These are phyloP conservation scores for Solanum piurae DNA, from an alignment of 257 asterid genomes.

Conservation along the genomic window DNA sequence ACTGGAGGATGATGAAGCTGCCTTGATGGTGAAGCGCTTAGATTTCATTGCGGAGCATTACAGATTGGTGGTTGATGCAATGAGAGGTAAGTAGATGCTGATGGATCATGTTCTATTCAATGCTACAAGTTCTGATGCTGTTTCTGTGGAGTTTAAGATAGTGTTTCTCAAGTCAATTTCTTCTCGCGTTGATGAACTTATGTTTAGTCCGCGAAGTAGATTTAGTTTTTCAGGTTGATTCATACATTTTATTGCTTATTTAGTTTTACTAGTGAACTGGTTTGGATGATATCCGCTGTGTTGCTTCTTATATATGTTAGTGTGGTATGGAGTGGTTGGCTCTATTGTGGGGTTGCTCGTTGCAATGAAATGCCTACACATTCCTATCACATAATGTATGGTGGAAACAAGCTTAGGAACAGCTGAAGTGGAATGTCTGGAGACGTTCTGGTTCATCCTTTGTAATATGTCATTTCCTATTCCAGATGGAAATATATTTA, in stretches of 20 bases:
- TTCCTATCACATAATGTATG: neutral
- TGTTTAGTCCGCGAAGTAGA: neutral
- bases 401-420: neutral
- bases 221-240: neutral
- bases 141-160: neutral
- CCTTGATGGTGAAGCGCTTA: constrained; percentile 22
- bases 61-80: constrained; percentile 16
- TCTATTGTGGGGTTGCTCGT: neutral
- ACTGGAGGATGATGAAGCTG: constrained; percentile 25
- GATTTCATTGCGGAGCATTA: constrained; percentile 27
- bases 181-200: neutral
- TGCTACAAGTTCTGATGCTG: neutral
- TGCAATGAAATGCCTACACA: neutral
- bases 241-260: neutral
- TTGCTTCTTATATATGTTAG: neutral
- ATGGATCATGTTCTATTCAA: neutral
- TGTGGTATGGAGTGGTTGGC: neutral
- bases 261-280: neutral
- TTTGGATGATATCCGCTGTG: neutral
- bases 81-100: constrained; percentile 1
- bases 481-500: neutral
- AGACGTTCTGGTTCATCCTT: neutral
- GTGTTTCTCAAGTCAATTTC: neutral
- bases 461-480: neutral
- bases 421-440: neutral